These are phyloP conservation scores for Diospyros kaki DNA, from an alignment of 148 eudicot species.

Conservation along the genomic window DNA sequence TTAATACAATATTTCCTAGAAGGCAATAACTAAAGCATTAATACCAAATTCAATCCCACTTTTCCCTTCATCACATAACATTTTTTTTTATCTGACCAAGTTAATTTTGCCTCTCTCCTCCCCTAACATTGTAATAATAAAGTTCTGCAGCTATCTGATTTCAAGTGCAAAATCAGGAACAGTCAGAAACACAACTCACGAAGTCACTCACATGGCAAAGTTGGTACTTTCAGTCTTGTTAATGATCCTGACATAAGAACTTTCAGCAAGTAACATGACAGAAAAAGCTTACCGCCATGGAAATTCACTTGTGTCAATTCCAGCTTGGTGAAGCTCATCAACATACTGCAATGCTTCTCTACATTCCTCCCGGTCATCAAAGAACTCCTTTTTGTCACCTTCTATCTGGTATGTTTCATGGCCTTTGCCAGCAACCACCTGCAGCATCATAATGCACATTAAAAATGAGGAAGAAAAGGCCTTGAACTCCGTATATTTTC, in stretches of 20 bases:
- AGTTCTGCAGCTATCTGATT: background rate
- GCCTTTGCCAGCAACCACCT: slow-evolving; percentile 98
- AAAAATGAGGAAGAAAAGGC: background rate
- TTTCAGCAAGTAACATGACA: background rate
- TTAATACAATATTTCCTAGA: background rate
- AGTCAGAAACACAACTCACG: background rate
- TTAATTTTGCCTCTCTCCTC: too few species aligned
- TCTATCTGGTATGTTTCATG: slow-evolving; percentile 70
- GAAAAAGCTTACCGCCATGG: slow-evolving; percentile 81
- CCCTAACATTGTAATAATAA: too few species aligned
- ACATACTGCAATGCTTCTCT: slow-evolving; percentile 95
- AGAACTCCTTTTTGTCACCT: slow-evolving; percentile 76
- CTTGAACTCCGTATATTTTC: background rate
- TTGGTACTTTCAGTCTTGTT: background rate
- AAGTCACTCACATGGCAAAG: background rate
- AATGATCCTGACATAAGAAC: background rate
- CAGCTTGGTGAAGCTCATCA: slow-evolving; percentile 97
- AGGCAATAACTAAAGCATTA: background rate
- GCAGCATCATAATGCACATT: slow-evolving; percentile 18
- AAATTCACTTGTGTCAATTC: slow-evolving; percentile 97
- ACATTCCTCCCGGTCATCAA: slow-evolving; percentile 95
- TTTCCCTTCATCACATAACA: background rate
- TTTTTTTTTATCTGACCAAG: too few species aligned
- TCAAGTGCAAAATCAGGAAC: background rate
- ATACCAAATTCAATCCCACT: too few species aligned